These are phyloP conservation scores for Circinella minor DNA, from an alignment of 371 early-diverging fungal species.

Conservation along the genomic window DNA sequence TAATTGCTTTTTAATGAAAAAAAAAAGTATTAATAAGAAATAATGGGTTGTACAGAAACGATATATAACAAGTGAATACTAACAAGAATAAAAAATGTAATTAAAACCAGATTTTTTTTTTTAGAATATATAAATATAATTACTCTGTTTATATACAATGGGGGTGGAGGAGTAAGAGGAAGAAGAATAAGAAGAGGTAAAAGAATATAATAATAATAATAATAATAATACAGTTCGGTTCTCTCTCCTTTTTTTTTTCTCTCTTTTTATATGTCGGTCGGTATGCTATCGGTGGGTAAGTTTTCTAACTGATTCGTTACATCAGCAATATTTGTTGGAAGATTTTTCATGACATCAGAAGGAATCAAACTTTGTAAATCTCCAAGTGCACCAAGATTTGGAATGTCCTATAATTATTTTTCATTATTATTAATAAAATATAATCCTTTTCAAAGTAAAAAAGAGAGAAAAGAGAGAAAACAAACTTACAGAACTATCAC, in stretches of 20 bases:
- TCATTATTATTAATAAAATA: neutral
- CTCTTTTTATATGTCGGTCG: neutral
- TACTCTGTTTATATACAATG: too few relatives aligned
- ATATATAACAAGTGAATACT: too few relatives aligned
- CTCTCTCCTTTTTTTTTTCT: neutral
- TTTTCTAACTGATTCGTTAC: neutral
- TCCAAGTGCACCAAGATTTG: neutral
- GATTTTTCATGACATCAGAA: neutral
- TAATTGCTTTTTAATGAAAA: too few relatives aligned
- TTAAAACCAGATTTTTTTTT: too few relatives aligned
- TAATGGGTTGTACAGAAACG: too few relatives aligned
- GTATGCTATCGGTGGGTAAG: slow-evolving; percentile 2
- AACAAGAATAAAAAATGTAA: too few relatives aligned
- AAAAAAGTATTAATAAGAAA: too few relatives aligned
- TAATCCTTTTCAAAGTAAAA: neutral
- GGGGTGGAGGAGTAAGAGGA: too few relatives aligned
- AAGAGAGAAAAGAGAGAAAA: too few relatives aligned
- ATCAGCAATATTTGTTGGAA: slow-evolving; percentile 7
- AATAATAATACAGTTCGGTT: neutral
- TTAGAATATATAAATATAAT: too few relatives aligned
- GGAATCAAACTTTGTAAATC: slow-evolving; percentile 9
- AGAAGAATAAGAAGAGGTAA: neutral
- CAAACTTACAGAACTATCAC: slow-evolving; percentile 20
- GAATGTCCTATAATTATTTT: neutral
- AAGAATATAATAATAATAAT: neutral